Evolutionary conservation across 805 yeast species (phyloP), one percentile per base, ranked within the genome.

Genomic region (Brettanomyces bruxellensis): DNA sequence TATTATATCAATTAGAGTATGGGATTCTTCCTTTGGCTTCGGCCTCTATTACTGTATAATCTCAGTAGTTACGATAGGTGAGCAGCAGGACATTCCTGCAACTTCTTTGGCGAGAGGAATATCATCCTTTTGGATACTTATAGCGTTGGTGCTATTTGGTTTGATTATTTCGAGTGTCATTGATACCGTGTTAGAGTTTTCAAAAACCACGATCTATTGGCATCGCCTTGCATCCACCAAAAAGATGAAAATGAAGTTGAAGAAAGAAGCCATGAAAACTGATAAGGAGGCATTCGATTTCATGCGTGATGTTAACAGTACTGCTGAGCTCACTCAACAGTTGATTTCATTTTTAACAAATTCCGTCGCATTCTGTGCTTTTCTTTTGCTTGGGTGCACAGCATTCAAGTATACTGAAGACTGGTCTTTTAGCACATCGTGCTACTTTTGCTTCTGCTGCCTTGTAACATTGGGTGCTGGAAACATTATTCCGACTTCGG

Each of bases 381-480:
- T 84, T 56, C 82, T 91, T 84, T 66, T 86, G 4, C 47, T 85
- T 8, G 96, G 96, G 0, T 88, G 89, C 0, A 49, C 79, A 34
- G 75, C 78, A 0, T 85, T 88, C 57, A 64, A 68, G 34, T 68
- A 63, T 34, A 64, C 75, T 14, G 95, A 87, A 59, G 67, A 64
- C 3, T 89, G 96, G 96, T 49, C 72, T 5, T 89, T 81, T 61
- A 84, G 83, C 52, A 68, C 78, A 45, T 72, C 79, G 2, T 69
- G 85, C n/a, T 89, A 89, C 64, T 88, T 86, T 56, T 78, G 90
- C 49, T 79, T 83, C 51, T 65, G 85, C 37, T 80, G 91, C 55
- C 72, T 89, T 45, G 64, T 87, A 5, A 86, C 96, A 0, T 83
- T 89, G 47, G 96, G 96, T 1, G 87, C 85, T 62, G 96, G 96